Conservation (phyloP, 176 grass and related monocot species). For the sorghum (Sorghum bicolor) region Sorghum_bicolor_NCBIv3 NC_012878.2:55046001-55046500, state of each 20-base stretch:
- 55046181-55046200: neutral
- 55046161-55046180: neutral
- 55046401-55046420: neutral
- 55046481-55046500: neutral
- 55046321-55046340: neutral
- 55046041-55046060: too few species aligned
- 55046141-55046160: too few species aligned
- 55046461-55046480: too few species aligned
- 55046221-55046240: neutral
- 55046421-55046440: neutral
- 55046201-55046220: too few species aligned
- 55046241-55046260: neutral
- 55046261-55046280: neutral
- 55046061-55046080: too few species aligned
- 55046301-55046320: too few species aligned
- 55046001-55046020: too few species aligned
- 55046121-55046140: too few species aligned
- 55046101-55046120: too few species aligned
- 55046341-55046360: constrained; percentile 27
- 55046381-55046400: constrained; percentile 3
- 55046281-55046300: neutral
- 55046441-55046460: neutral
- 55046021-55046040: too few species aligned
- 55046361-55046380: neutral
- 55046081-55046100: too few species aligned